Evolutionary conservation across 805 yeast genomes (phyloP), one percentile per base, ranked within the genome.

Genomic region (Spencermartinsiella europaea): DNA sequence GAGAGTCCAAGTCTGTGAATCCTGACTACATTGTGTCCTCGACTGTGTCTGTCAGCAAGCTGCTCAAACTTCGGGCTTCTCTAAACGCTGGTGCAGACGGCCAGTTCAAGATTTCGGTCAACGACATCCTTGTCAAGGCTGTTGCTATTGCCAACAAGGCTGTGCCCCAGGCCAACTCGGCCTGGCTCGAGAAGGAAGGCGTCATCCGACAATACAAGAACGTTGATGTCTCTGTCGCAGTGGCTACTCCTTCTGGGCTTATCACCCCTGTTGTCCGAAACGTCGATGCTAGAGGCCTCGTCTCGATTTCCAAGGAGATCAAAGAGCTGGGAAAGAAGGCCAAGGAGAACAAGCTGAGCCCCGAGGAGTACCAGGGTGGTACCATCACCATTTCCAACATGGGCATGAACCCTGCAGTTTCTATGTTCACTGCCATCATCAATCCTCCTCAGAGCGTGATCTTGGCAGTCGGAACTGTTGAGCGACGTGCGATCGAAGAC

Each of bases 311-410:
- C 37, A 66, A 68, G 51, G 87, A 83, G 66, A 79, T 87, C 62
- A 93, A 93, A 76, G 96, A 85, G 59, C 77, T 93, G 58, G 98
- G 96, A 58, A 85, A 85, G 77, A 87, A 93, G 71, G 99, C 99
- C 52, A 89, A 91, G 71, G 88, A 77, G 50, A 89, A 88, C 72
- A 93, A 91, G 76, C 81, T 93, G 67, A 65, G 72, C 56, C 99
- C 99, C 53, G 95, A 88, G 69, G 99, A 93, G 74, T 93, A 85
- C 83, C 96, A 88, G 78, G 99, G 99, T 62, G 99, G 99, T 65
- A 90, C 99, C 59, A 87, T 93, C 69, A 89, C 97, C 68, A 91
- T 93, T 64, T 93, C 98, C 56, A 93, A 93, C 83, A 76, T 93
- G 77, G 99, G 99, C 66, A 93, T 93, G 99, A 93, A 93, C 81